Evolutionary conservation across 2,329 filamentous ascomycete genomes (phyloP), one percentile per base, ranked within the genome.

Genomic region (Aspergillus sp.): DNA sequence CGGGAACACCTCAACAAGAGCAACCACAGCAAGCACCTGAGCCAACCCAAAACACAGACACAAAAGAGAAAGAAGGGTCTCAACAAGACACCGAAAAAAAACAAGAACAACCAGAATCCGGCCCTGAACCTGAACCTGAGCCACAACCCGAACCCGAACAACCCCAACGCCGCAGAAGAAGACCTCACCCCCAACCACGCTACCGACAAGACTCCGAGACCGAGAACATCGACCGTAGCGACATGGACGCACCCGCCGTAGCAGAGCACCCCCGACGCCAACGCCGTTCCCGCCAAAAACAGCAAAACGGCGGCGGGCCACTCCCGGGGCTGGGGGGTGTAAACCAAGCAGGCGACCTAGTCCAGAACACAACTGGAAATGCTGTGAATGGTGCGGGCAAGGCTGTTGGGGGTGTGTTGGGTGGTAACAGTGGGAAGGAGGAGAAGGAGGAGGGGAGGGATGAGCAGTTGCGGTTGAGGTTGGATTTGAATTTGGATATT

Each of bases 401-500:
- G 43, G 70, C 70, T 3, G 63, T 73, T n/a, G 69, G 69, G 1
- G 65, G 66, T 1, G 43, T 65, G 3, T 55, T 67, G 2, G 61
- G 61, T 50, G 68, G 60, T 46, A 64, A 55, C 47, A 65, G 57
- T 47, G 59, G 60, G 57, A 65, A 59, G 58, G 65, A 68, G 58
- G 74, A 76, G 60, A 62, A 69, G 44, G 61, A 72, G 39, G 59
- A 59, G 46, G 73, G 76, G 43, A 75, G 80, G 44, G 71, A 79
- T 50, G 84, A 89, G 60, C 85, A 86, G 35, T 67, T 89, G 62
- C 83, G 83, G 65, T 68, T 90, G 62, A 79, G 83, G 33, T 72
- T 93, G 19, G 88, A 90, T 63, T 72, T 89, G 47, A 90, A 90
- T 67, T 74, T 93, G 49, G 88, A 93, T 56, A 78, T 93, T 44